Evolutionary conservation across 768 basidiomycete species (phyloP), one percentile per base, ranked within the genome.

Genomic region (Leccinum obscurum): DNA sequence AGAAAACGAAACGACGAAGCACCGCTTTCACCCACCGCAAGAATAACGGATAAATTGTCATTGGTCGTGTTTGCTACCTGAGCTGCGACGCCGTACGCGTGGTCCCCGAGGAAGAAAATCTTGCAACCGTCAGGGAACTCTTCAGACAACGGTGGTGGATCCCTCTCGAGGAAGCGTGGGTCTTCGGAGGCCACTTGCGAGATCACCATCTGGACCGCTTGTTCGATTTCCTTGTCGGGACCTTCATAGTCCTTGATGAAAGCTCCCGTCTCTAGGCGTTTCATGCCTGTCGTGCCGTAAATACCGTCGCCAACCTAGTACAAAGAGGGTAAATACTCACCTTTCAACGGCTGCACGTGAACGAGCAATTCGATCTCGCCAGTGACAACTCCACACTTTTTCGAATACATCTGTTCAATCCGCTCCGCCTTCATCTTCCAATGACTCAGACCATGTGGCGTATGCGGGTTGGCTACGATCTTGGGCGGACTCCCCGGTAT

Each of bases 221-320:
- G 88, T 62, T 95, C 93, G 14, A 82, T 79, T 74, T 96, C 93
- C 67, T 91, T 93, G 17, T 93, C 87, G 0, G 78, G 71, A 0
- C 78, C 87, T 66, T 97, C 95, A 69, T 96, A 98, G 66, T 98
- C 95, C 74, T 98, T 99, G 57, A 97, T 85, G 61, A 98, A 83
- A 4, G 96, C 92, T 8, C 97, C 97, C 6, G 83, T 83, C 62
- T 97, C 94, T 32, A 95, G 73, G 13, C 93, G 87, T 71, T 90
- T 95, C 68, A 99, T 75, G n/a, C 96, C 95, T 95, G 61, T 44
- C 39, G 32, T 57, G 9, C 51, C 14, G 4, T 70, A 44, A 48
- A 35, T 15, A 24, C 17, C 20, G 17, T 39, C 35, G 15, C 15
- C 41, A 24, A 24, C 26, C 3, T 6, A 39, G 14, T 17, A 26